These are phyloP conservation scores for Hysterangium stoloniferum DNA, from an alignment of 768 basidiomycete species.

Conservation along the genomic window DNA sequence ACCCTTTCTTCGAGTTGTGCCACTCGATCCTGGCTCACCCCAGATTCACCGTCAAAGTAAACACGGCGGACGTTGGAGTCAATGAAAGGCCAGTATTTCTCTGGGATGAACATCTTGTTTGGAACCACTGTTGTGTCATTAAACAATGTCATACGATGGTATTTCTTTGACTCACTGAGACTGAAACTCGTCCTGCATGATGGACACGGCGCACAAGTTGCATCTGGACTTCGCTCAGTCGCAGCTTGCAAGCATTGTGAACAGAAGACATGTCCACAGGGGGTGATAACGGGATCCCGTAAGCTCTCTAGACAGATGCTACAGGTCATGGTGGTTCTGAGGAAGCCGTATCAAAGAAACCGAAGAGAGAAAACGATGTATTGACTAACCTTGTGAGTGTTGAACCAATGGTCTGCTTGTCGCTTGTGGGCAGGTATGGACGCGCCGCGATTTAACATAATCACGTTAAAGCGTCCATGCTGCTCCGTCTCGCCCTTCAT, in stretches of 20 bases:
- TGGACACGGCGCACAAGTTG: conserved; percentile 23
- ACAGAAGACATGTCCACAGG: conserved; percentile 28
- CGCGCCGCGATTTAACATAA: not conserved
- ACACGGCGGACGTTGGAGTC: conserved; percentile 40
- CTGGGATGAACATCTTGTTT: conserved; percentile 38
- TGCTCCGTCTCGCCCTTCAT: not conserved
- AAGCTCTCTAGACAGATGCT: conserved; percentile 25
- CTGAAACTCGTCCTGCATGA: conserved; percentile 23
- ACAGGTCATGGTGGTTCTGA: conserved; percentile 12
- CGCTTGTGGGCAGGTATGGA: not conserved
- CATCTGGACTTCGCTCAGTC: conserved; percentile 21
- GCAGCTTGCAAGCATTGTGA: conserved; percentile 21
- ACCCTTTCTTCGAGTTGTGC: conserved; percentile 32
- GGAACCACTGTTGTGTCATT: conserved; percentile 17
- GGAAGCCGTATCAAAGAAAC: not conserved
- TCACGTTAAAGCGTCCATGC: not conserved
- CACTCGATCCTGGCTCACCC: conserved; percentile 25
- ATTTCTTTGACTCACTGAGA: conserved; percentile 21
- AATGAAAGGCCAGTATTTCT: conserved; percentile 42
- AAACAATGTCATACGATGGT: not conserved
- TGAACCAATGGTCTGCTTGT: not conserved
- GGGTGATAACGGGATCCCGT: conserved; percentile 23
- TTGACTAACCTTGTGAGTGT: not conserved
- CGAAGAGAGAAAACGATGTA: not conserved
- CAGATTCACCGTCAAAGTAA: conserved; percentile 31